Evolutionary conservation across 1,284 basidiomycete genomes (phyloP).

Genomic region (Ustilago shanxiensis): DNA sequence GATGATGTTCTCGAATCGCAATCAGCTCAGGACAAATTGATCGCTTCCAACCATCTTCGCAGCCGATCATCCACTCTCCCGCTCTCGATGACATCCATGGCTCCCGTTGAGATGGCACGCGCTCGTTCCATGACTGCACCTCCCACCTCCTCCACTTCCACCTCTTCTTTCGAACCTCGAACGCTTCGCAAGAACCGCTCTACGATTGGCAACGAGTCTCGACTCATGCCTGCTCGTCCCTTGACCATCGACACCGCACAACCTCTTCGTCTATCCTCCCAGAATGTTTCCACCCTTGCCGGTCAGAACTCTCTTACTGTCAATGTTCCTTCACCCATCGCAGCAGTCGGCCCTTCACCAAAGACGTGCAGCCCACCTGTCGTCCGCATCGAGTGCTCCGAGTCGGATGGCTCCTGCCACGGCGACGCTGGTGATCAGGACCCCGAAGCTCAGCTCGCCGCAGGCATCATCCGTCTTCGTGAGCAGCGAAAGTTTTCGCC

Average conservation of each 20-base stretch:
- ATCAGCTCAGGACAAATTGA: not conserved
- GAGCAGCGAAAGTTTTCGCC: slow-evolving; percentile 25
- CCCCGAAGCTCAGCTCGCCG: slow-evolving; percentile 60
- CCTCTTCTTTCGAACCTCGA: slow-evolving; percentile 11
- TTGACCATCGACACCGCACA: slow-evolving; percentile 56
- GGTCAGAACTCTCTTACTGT: slow-evolving; percentile 5
- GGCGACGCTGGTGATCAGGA: slow-evolving; percentile 61
- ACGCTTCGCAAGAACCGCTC: slow-evolving; percentile 26
- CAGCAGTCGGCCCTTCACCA: slow-evolving; percentile 17
- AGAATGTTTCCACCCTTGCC: slow-evolving; percentile 24
- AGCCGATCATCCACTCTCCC: slow-evolving; percentile 36
- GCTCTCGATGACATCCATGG: not conserved
- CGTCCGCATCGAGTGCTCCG: slow-evolving; percentile 47
- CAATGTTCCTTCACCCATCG: slow-evolving; percentile 16
- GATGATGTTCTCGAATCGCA: slow-evolving; percentile 17
- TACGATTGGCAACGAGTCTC: slow-evolving; percentile 14
- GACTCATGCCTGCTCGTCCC: slow-evolving; percentile 45
- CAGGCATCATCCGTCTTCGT: slow-evolving; percentile 47
- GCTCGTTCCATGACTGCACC: slow-evolving; percentile 37
- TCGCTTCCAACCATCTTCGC: slow-evolving; percentile 15
- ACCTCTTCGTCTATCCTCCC: slow-evolving; percentile 42
- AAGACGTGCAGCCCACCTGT: slow-evolving; percentile 27
- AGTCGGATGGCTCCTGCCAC: slow-evolving; percentile 62
- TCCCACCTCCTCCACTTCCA: slow-evolving; percentile 7
- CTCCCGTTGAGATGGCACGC: slow-evolving; percentile 26